These are phyloP conservation scores for Fagopyrum homotropicum DNA, from an alignment of 148 eudicot genomes.

Conservation along the genomic window DNA sequence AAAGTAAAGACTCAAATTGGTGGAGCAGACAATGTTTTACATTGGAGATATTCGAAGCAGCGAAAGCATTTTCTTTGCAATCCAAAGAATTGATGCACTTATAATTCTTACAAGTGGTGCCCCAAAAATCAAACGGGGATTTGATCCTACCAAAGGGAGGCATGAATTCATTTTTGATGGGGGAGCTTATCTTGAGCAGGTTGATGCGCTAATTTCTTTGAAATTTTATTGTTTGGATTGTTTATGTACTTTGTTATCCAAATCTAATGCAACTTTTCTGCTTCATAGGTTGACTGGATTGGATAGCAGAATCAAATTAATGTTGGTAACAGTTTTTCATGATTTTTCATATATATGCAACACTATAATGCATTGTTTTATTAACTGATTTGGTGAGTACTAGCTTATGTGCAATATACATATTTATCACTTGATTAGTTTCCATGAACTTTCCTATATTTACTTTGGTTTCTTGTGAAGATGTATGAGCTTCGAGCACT, in stretches of 20 bases:
- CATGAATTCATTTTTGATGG: conserved; percentile 82
- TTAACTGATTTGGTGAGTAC: conserved; percentile 6
- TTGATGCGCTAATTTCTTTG: conserved; percentile 11
- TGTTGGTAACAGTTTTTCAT: conserved; percentile 48
- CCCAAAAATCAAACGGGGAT: conserved; percentile 90
- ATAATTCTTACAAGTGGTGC: conserved; percentile 90
- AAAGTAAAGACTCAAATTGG: conserved; percentile 81
- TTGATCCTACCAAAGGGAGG: conserved; percentile 67
- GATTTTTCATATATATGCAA: neutral
- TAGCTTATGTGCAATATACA: too few relatives aligned
- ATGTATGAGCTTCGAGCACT: too few relatives aligned
- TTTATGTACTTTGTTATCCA: neutral
- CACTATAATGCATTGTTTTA: neutral
- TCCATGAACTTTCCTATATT: too few relatives aligned
- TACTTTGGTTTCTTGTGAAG: too few relatives aligned
- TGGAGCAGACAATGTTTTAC: conserved; percentile 83
- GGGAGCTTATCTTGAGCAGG: conserved; percentile 90
- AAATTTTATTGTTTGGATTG: neutral
- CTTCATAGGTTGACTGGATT: conserved; percentile 84
- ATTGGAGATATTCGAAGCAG: conserved; percentile 65
- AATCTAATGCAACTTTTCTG: conserved; percentile 9
- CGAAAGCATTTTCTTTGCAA: conserved; percentile 61
- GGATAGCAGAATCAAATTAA: conserved; percentile 97
- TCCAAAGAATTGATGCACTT: conserved; percentile 76
- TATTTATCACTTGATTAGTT: too few relatives aligned